Evolutionary conservation across 2,329 filamentous ascomycete genomes (phyloP).

Genomic region (Drechmeria coniospora): DNA sequence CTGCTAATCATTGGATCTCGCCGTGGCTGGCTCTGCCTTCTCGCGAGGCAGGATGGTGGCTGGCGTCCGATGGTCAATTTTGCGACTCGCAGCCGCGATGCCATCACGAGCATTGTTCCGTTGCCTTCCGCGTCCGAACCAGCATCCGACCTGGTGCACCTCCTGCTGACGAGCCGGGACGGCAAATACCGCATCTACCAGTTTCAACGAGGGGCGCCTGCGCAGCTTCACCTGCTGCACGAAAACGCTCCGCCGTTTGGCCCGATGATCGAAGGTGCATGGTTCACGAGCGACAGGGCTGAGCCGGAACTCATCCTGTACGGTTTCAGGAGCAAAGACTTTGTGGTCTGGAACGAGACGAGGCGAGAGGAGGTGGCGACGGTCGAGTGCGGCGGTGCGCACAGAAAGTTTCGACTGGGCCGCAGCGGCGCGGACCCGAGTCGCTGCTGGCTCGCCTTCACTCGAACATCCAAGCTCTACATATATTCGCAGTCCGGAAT

Average conservation of each 20-base stretch:
- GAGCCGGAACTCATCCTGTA: conserved; percentile 49
- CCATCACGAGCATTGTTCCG: conserved; percentile 51
- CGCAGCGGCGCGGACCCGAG: conserved; percentile 16
- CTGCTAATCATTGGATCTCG: conserved; percentile 39
- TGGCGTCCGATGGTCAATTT: conserved; percentile 17
- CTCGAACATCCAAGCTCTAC: conserved; percentile 43
- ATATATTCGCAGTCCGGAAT: conserved; percentile 27
- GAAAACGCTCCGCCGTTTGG: conserved; percentile 55
- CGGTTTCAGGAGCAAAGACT: conserved; percentile 67
- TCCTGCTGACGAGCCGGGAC: conserved; percentile 64
- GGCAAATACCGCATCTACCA: conserved; percentile 56
- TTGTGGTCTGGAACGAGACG: conserved; percentile 69
- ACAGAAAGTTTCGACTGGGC: conserved; percentile 53
- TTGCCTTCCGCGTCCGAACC: conserved; percentile 17
- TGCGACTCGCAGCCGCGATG: conserved; percentile 35
- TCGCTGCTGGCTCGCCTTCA: conserved; percentile 51
- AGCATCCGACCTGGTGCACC: conserved; percentile 18
- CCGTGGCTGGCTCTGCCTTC: conserved; percentile 29
- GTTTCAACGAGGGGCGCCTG: conserved; percentile 11
- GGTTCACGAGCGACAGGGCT: conserved; percentile 28
- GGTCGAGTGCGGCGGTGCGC: conserved; percentile 72
- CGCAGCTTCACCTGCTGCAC: conserved; percentile 40
- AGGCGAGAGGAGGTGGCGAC: conserved; percentile 51
- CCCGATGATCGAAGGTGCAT: conserved; percentile 59
- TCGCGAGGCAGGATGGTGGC: conserved; percentile 10